These are phyloP conservation scores for Ilex aquifolium DNA, from an alignment of 257 asterid species.

Conservation along the genomic window DNA sequence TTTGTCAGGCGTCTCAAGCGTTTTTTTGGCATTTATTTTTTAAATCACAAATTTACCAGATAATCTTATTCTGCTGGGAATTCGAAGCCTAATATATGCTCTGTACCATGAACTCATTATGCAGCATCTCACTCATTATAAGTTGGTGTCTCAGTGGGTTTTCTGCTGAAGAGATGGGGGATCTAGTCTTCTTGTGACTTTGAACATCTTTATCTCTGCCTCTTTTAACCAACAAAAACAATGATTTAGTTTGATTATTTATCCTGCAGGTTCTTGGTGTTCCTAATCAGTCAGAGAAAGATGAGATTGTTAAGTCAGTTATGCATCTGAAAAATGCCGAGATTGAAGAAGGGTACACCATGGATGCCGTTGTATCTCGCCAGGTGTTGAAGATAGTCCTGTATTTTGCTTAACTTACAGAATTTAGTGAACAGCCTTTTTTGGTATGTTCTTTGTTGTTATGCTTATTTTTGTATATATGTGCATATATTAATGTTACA, in stretches of 20 bases:
- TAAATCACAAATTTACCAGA: too few species aligned
- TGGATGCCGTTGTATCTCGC: slow-evolving; percentile 76
- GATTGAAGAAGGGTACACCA: slow-evolving; percentile 92
- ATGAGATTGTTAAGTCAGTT: slow-evolving; percentile 88
- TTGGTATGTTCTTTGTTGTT: slow-evolving; percentile 3
- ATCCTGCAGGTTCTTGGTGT: slow-evolving; percentile 76
- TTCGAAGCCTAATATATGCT: not conserved
- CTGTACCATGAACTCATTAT: not conserved
- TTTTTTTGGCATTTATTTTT: too few species aligned
- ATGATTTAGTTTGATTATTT: slow-evolving; percentile 10
- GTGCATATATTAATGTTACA: slow-evolving; percentile 26
- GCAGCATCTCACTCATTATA: not conserved
- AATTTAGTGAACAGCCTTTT: not conserved
- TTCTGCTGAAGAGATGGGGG: not conserved
- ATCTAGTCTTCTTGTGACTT: not conserved
- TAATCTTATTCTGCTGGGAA: not conserved
- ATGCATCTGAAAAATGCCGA: slow-evolving; percentile 80
- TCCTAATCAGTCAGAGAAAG: slow-evolving; percentile 84
- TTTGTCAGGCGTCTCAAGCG: too few species aligned
- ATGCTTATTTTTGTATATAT: slow-evolving; percentile 8
- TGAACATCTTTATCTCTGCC: not conserved
- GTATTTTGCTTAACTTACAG: slow-evolving; percentile 12
- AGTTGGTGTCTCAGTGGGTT: not conserved
- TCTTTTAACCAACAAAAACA: not conserved
- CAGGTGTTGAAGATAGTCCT: slow-evolving; percentile 42